These are phyloP conservation scores for Claviceps sp. DNA, from an alignment of 2,329 filamentous ascomycete species.

Conservation along the genomic window DNA sequence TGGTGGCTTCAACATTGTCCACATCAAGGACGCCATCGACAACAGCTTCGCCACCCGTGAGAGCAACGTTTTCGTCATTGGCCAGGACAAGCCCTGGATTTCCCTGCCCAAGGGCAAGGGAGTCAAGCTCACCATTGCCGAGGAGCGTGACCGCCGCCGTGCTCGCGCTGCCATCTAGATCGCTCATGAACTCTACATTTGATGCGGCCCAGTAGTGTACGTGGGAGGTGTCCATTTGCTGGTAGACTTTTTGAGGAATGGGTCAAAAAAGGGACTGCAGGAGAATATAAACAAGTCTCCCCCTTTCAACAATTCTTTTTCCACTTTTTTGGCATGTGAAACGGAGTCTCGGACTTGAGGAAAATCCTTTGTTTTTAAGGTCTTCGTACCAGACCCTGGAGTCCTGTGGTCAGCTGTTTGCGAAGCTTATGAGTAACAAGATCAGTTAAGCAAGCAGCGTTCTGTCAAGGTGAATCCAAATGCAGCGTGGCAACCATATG, in stretches of 20 bases:
- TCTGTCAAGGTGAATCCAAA: neutral
- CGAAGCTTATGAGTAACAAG: slow-evolving; percentile 24
- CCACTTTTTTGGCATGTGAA: slow-evolving; percentile 18
- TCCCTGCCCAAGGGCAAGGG: slow-evolving; percentile 99
- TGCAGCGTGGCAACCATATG: too few relatives aligned
- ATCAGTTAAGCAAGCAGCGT: slow-evolving; percentile 9
- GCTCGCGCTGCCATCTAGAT: slow-evolving; percentile 45
- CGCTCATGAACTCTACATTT: neutral
- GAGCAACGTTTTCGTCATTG: slow-evolving; percentile 99
- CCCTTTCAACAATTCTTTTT: neutral
- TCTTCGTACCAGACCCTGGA: slow-evolving; percentile 14
- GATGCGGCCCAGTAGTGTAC: slow-evolving; percentile 7
- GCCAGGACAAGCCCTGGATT: slow-evolving; percentile 97
- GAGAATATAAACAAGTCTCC: neutral
- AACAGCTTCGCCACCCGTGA: slow-evolving; percentile 99
- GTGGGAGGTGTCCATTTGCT: neutral
- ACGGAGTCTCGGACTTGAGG: slow-evolving; percentile 28
- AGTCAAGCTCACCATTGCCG: slow-evolving; percentile 98
- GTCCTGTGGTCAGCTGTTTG: slow-evolving; percentile 18
- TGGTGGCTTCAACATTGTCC: slow-evolving; percentile 99
- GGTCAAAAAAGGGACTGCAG: neutral
- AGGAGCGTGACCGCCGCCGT: slow-evolving; percentile 97
- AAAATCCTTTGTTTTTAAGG: slow-evolving; percentile 18
- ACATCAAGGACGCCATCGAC: slow-evolving; percentile 99
- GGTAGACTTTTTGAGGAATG: slow-evolving; percentile 11